Percentiles rank a stretch among this genome's conserved stretches.
These are phyloP conservation scores for Perkinsus chesapeaki DNA, from an alignment of 169 alveolate genomes.

Conservation along the genomic window DNA sequence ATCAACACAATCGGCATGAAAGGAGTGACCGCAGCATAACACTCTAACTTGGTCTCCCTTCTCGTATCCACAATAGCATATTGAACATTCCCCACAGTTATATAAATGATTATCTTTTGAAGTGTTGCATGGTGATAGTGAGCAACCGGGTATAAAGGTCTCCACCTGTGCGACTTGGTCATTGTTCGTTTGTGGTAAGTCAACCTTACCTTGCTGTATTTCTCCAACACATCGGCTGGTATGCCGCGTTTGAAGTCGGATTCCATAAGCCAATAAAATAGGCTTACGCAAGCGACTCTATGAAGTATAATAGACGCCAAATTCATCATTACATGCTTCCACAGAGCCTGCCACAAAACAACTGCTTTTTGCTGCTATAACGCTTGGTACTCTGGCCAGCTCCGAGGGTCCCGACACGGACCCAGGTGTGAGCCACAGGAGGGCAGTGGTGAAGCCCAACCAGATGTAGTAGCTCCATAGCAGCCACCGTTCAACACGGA, in stretches of 20 bases:
- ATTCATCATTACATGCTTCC: slow-evolving; percentile 9
- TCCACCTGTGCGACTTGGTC: background rate
- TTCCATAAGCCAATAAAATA: slow-evolving; percentile 5
- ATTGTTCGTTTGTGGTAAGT: background rate
- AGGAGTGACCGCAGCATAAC: slow-evolving; percentile 8
- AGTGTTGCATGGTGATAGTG: background rate
- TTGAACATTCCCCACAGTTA: slow-evolving; percentile 2
- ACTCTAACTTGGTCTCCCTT: background rate
- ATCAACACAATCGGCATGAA: slow-evolving; percentile 3
- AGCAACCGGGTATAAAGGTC: background rate
- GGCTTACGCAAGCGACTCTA: slow-evolving; percentile 1
- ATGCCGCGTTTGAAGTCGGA: slow-evolving; percentile 10
- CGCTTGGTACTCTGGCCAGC: background rate
- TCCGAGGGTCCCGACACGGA: background rate
- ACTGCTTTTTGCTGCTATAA: background rate
- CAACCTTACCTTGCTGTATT: background rate
- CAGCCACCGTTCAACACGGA: background rate
- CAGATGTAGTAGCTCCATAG: slow-evolving; percentile 6
- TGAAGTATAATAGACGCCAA: background rate
- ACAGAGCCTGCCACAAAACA: background rate
- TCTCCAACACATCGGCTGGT: background rate
- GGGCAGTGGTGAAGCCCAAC: background rate
- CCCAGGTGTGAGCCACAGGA: background rate
- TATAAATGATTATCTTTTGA: background rate
- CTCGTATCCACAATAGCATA: background rate